Evolutionary conservation across 345 rosid genomes (phyloP), one percentile per base, ranked within the genome.

Genomic region (Anastatica hierochuntica): DNA sequence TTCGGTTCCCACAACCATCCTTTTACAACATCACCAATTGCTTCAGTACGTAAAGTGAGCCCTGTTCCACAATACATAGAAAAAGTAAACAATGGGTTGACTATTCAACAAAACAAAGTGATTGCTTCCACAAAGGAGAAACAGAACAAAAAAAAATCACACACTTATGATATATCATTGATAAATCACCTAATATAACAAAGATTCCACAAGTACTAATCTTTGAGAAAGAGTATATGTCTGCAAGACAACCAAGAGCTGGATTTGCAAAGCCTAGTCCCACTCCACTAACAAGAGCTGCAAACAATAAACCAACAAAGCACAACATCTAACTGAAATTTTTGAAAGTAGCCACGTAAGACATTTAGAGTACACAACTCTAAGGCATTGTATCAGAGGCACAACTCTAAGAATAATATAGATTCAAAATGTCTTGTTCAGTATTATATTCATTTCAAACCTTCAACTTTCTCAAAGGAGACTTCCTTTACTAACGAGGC

Each of bases 401-500:
- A n/a, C n/a, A n/a, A n/a, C n/a, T n/a, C n/a, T n/a, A n/a, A n/a
- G n/a, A n/a, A n/a, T n/a, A n/a, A n/a, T n/a, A n/a, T n/a, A n/a
- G n/a, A n/a, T n/a, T n/a, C n/a, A n/a, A n/a, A n/a, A n/a, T n/a
- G n/a, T n/a, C n/a, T n/a, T n/a, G n/a, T n/a, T n/a, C n/a, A n/a
- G n/a, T n/a, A 24, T 11, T 10, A 10, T 12, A 35, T 37, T 21
- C 35, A 14, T 33, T 51, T 7, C 76, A 18, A 38, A 85, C 94
- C 97, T 77, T 92, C 82, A 43, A 70, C 82, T 77, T 83, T 75
- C 71, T 82, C 92, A 50, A 82, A 83, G 8, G 75, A 75, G 62
- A 94, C 84, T 79, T 85, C 94, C 62, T 88, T 94, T 44, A 81
- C 79, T 63, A 83, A 62, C 14, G 85, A 90, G 43, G n/a, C n/a